A percentile compares a stretch with the other conserved stretches of the same genome.
These are phyloP conservation scores for Pseudogymnoascus sp. DNA, from an alignment of 2,329 filamentous ascomycete species.

Conservation along the genomic window DNA sequence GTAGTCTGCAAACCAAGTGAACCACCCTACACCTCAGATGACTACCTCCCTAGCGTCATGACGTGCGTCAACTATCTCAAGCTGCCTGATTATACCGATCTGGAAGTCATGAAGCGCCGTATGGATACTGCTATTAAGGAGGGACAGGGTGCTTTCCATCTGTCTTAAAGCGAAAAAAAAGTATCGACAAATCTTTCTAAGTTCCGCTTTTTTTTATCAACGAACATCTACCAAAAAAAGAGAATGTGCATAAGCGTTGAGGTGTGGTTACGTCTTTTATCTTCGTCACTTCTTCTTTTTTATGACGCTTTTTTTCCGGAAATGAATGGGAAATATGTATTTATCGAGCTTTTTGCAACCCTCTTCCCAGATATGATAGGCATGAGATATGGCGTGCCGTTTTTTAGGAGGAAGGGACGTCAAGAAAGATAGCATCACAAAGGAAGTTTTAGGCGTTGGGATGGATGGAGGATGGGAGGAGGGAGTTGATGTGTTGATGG, in stretches of 20 bases:
- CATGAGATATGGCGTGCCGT: background rate
- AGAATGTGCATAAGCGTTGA: background rate
- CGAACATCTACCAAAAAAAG: background rate
- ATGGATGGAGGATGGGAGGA: background rate
- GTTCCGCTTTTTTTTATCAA: background rate
- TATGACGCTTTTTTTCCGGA: background rate
- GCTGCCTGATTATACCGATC: slow-evolving; percentile 80
- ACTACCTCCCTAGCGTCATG: slow-evolving; percentile 99
- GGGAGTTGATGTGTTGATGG: background rate
- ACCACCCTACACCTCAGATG: slow-evolving; percentile 83
- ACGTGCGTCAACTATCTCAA: slow-evolving; percentile 99
- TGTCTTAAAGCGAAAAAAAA: slow-evolving; percentile 53
- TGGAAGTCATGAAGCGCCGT: slow-evolving; percentile 68
- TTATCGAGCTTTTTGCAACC: background rate
- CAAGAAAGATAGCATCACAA: background rate
- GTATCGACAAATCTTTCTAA: background rate
- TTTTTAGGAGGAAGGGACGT: background rate
- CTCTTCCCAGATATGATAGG: background rate
- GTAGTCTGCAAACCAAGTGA: slow-evolving; percentile 99
- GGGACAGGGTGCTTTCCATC: slow-evolving; percentile 94
- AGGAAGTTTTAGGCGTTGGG: slow-evolving; percentile 4
- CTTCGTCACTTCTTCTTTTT: background rate
- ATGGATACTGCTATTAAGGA: slow-evolving; percentile 82
- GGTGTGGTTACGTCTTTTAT: slow-evolving; percentile 16
- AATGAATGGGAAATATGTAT: slow-evolving; percentile 8